Conservation (phyloP, 2,329 filamentous ascomycete genomes). For the Fusarium nematophilum region DNA sequence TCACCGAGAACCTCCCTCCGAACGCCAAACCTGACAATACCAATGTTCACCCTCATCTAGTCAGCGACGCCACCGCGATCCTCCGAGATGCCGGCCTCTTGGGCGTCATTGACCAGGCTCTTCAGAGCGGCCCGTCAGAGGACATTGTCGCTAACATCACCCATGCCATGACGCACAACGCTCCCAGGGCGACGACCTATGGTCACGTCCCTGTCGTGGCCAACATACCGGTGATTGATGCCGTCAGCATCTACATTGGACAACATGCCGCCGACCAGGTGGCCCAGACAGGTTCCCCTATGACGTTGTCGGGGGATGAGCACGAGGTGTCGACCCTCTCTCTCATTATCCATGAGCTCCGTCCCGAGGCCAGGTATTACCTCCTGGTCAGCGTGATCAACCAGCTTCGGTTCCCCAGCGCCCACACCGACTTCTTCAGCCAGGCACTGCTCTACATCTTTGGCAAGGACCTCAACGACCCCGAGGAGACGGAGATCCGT, state of each 20-base stretch:
- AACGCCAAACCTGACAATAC: constrained; percentile 82
- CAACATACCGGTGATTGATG: constrained; percentile 79
- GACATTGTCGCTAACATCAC: constrained; percentile 82
- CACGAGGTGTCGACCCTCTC: constrained; percentile 78
- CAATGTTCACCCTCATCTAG: constrained; percentile 72
- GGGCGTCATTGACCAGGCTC: constrained; percentile 68
- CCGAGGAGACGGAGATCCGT: constrained; percentile 83
- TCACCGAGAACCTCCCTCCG: constrained; percentile 64
- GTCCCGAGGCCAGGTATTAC: constrained; percentile 84
- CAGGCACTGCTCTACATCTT: constrained; percentile 88
- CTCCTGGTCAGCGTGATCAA: constrained; percentile 87
- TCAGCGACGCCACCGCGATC: constrained; percentile 70
- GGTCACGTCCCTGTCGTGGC: constrained; percentile 75
- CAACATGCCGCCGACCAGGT: constrained; percentile 74
- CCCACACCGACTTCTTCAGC: constrained; percentile 92
- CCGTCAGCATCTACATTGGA: constrained; percentile 85
- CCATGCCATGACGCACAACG: constrained; percentile 74
- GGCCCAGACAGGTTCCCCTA: constrained; percentile 67
- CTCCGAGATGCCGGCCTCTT: constrained; percentile 67
- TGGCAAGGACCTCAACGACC: constrained; percentile 76
- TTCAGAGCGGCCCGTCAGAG: constrained; percentile 72
- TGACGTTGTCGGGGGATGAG: constrained; percentile 56
- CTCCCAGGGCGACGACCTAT: constrained; percentile 69
- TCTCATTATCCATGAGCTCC: constrained; percentile 79
- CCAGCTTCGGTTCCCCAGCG: constrained; percentile 90